These are phyloP conservation scores for Phytomonas sp. DNA, from an alignment of 208 protist genomes.

Conservation along the genomic window DNA sequence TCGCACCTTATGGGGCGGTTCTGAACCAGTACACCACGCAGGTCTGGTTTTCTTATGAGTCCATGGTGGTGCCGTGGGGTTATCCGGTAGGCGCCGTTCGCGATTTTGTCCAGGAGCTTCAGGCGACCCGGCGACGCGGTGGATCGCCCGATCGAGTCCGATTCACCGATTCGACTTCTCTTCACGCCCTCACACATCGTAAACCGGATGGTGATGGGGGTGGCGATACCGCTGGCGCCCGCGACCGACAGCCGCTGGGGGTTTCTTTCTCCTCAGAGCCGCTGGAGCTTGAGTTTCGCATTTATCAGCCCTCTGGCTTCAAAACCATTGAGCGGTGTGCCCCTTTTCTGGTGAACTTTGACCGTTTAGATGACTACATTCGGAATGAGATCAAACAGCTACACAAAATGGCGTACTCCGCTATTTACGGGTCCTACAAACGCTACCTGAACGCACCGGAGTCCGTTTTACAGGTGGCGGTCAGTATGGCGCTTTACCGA, in stretches of 20 bases:
- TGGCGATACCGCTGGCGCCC: not conserved
- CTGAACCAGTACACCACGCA: constrained; percentile 31
- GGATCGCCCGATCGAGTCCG: not conserved
- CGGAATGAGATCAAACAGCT: constrained; percentile 30
- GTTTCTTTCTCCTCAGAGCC: constrained; percentile 20
- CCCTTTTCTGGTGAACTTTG: constrained; percentile 29
- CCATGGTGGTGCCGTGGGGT: constrained; percentile 42
- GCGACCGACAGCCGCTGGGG: not conserved
- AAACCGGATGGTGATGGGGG: constrained; percentile 5
- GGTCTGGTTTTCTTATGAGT: constrained; percentile 48
- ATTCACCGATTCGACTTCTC: not conserved
- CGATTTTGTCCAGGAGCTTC: constrained; percentile 40
- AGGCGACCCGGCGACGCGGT: not conserved
- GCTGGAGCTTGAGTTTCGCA: constrained; percentile 33
- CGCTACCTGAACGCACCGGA: constrained; percentile 26
- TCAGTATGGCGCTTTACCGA: constrained; percentile 31
- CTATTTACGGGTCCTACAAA: constrained; percentile 33
- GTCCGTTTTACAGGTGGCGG: constrained; percentile 19
- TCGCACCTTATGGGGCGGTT: constrained; percentile 28
- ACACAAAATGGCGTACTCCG: constrained; percentile 46
- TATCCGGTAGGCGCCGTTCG: constrained; percentile 60
- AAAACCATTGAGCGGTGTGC: constrained; percentile 21
- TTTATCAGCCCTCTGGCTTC: constrained; percentile 26
- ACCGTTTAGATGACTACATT: constrained; percentile 31
- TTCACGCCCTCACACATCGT: not conserved